phyloP scores from a whole-genome alignment of 176 grass and related monocot species.

The Oryza rufipogon region DNA sequence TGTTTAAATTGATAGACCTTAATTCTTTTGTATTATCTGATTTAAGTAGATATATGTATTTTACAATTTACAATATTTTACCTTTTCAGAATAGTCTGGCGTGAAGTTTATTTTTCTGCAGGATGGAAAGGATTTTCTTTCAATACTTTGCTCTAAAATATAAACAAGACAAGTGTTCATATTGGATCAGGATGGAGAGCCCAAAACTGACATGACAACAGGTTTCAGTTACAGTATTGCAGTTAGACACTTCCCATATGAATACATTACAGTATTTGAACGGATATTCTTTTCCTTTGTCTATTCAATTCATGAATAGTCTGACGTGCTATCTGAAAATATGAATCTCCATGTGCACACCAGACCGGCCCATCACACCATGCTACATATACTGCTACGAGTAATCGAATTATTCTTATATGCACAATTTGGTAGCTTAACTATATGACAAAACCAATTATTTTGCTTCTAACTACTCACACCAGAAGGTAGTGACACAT shows the following conservation, averaged over 20 bases:
- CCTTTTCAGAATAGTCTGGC: too few species aligned
- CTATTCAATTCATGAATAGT: neutral
- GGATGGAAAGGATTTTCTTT: neutral
- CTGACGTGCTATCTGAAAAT: neutral
- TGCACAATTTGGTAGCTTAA: neutral
- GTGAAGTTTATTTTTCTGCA: neutral
- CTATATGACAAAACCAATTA: neutral
- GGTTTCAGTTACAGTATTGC: neutral
- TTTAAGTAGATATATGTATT: too few species aligned
- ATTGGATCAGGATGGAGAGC: neutral
- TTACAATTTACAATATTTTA: neutral
- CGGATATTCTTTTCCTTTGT: neutral
- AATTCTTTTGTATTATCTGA: neutral
- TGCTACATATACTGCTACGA: neutral
- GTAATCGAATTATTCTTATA: neutral
- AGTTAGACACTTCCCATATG: neutral
- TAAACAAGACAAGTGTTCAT: neutral
- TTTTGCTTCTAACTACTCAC: neutral
- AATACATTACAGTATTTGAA: neutral
- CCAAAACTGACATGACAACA: neutral
- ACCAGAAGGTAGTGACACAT: neutral
- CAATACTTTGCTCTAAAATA: neutral
- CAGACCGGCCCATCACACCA: neutral
- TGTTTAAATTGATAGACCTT: neutral
- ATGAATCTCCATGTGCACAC: neutral